Evolutionary conservation across 2,329 filamentous ascomycete genomes (phyloP).

Genomic region (Alternaria solani): DNA sequence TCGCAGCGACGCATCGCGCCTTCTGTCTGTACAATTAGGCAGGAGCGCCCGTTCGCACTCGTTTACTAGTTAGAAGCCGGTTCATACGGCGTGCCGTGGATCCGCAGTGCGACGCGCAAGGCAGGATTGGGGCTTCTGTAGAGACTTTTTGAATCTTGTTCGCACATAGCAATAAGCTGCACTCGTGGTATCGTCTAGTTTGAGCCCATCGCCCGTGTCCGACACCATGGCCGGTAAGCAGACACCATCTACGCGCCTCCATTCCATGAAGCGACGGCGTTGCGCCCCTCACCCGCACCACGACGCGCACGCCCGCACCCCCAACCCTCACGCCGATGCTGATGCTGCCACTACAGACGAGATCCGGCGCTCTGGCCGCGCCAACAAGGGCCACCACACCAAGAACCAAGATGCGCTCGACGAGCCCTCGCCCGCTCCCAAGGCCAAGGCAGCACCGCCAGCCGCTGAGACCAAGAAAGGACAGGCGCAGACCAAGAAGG

Average conservation of each 20-base stretch:
- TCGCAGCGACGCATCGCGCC: constrained; percentile 30
- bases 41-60: constrained; percentile 28
- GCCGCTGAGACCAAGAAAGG: constrained; percentile 53
- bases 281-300: constrained; percentile 11
- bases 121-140: constrained; percentile 40
- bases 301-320: constrained; percentile 19
- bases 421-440: constrained; percentile 54
- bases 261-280: constrained; percentile 2
- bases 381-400: constrained; percentile 94
- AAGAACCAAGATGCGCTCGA: constrained; percentile 75
- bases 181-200: constrained; percentile 37
- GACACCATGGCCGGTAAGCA: constrained; percentile 69
- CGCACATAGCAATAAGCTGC: constrained; percentile 44
- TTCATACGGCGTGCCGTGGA: constrained; percentile 27
- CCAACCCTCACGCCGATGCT: constrained; percentile 30
- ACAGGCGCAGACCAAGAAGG: constrained; percentile 56
- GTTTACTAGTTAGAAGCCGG: constrained; percentile 40
- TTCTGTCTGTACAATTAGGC: constrained; percentile 24
- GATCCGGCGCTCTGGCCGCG: constrained; percentile 90
- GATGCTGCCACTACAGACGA: constrained; percentile 65
- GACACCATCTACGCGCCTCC: constrained; percentile 38
- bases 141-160: constrained; percentile 49
- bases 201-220: constrained; percentile 43
- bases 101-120: constrained; percentile 29
- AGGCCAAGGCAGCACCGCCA: constrained; percentile 51